A percentile compares a stretch with the other conserved stretches of the same genome.
phyloP scores from a whole-genome alignment of 2,329 filamentous ascomycete species.

The Eutypella sp. region DNA sequence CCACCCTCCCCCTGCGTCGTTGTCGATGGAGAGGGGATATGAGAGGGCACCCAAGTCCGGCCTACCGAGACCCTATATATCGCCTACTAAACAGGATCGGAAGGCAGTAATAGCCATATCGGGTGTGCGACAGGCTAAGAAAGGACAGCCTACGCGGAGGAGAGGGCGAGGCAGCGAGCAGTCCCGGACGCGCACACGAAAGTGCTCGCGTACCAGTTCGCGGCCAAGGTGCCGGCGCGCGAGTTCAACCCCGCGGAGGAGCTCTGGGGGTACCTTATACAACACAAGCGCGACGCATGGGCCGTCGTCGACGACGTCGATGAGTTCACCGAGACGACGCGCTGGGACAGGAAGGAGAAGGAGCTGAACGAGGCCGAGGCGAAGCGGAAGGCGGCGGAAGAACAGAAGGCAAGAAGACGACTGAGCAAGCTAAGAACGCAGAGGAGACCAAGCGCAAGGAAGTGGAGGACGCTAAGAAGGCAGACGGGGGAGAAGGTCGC shows the following conservation, averaged over 20 bases:
- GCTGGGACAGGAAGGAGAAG: slow-evolving; percentile 35
- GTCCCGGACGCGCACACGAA: slow-evolving; percentile 38
- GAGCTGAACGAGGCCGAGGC: slow-evolving; percentile 28
- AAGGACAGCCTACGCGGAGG: slow-evolving; percentile 18
- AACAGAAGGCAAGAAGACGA: slow-evolving; percentile 34
- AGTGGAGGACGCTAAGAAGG: slow-evolving; percentile 31
- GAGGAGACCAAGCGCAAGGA: slow-evolving; percentile 37
- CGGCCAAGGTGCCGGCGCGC: slow-evolving; percentile 43
- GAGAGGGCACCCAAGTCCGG: too few relatives aligned
- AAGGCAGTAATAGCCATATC: not conserved
- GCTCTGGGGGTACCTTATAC: slow-evolving; percentile 54
- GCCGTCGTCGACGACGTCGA: slow-evolving; percentile 42
- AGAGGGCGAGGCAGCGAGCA: slow-evolving; percentile 27
- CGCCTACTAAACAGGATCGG: too few relatives aligned
- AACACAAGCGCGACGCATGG: slow-evolving; percentile 48
- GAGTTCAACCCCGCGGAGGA: slow-evolving; percentile 59
- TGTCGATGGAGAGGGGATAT: too few relatives aligned
- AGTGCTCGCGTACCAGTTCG: slow-evolving; percentile 43
- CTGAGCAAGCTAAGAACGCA: slow-evolving; percentile 38
- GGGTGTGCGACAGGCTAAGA: slow-evolving; percentile 12
- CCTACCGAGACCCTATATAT: too few relatives aligned
- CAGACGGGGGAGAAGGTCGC: slow-evolving; percentile 25
- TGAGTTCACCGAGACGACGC: slow-evolving; percentile 45
- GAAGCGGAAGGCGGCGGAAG: slow-evolving; percentile 23
- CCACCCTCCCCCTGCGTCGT: too few relatives aligned